Evolutionary conservation across 139 green algal species (phyloP).

Genomic region (Chlorella sp.): DNA sequence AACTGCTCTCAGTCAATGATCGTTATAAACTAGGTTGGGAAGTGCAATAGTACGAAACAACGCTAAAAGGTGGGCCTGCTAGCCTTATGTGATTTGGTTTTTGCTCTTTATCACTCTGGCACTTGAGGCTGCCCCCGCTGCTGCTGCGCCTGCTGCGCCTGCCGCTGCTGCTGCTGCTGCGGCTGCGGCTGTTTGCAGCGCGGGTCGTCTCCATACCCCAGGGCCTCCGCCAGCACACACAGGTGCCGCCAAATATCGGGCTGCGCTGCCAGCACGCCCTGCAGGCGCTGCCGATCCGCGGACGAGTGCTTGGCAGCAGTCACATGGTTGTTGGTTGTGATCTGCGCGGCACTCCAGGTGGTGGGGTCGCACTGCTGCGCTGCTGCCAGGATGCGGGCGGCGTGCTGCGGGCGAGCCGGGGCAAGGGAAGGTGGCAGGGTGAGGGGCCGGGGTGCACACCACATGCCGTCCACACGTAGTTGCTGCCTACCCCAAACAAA

Average conservation of each 20-base stretch:
- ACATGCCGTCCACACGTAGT: background rate
- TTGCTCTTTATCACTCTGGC: no score
- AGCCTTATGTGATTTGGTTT: no score
- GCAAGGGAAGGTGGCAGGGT: background rate
- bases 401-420: background rate
- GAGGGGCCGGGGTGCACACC: no score
- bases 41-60: no score
- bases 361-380: constrained; percentile 10
- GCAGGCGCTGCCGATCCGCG: background rate
- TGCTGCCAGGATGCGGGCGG: background rate
- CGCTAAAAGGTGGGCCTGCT: no score
- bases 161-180: no score
- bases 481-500: background rate
- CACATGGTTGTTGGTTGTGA: constrained; percentile 9
- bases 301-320: constrained; percentile 8
- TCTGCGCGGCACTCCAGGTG: background rate
- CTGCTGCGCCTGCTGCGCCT: no score
- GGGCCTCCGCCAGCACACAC: background rate
- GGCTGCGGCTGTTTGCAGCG: background rate
- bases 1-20: no score
- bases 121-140: no score
- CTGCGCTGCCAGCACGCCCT: background rate
- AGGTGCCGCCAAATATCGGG: background rate
- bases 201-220: constrained; percentile 6
- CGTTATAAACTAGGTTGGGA: no score